Evolutionary conservation across 2,329 filamentous ascomycete genomes (phyloP).

Genomic region (Polytolypa hystricis): DNA sequence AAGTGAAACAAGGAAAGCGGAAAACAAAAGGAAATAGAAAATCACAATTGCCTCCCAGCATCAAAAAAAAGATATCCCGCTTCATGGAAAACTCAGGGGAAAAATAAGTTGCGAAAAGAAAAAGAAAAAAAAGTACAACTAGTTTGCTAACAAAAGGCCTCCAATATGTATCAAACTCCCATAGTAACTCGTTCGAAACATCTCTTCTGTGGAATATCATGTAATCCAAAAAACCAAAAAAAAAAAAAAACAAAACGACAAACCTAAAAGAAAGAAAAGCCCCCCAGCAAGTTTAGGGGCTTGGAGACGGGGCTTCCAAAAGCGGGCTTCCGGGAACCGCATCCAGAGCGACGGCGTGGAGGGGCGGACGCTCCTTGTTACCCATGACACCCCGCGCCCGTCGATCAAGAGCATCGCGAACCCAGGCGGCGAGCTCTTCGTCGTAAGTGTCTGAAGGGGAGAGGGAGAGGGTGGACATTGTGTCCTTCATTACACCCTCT

Average conservation of each 20-base stretch:
- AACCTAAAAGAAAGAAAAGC: slow-evolving; percentile 6
- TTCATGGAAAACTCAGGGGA: neutral
- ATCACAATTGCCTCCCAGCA: neutral
- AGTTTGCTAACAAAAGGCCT: too few relatives aligned
- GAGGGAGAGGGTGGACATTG: slow-evolving; percentile 54
- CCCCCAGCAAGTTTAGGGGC: slow-evolving; percentile 4
- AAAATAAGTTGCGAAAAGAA: slow-evolving; percentile 4
- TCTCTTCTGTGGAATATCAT: too few relatives aligned
- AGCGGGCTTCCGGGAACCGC: slow-evolving; percentile 41
- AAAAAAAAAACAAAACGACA: slow-evolving; percentile 8
- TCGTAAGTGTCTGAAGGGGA: slow-evolving; percentile 49
- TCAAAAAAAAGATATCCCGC: neutral
- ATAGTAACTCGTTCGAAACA: too few relatives aligned
- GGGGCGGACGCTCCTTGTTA: slow-evolving; percentile 57
- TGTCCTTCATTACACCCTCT: neutral
- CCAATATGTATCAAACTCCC: too few relatives aligned
- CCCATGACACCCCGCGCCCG: slow-evolving; percentile 49
- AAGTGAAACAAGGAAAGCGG: neutral
- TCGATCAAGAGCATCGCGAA: slow-evolving; percentile 57
- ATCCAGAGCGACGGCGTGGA: slow-evolving; percentile 80
- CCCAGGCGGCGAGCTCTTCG: slow-evolving; percentile 78
- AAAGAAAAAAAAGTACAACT: slow-evolving; percentile 5
- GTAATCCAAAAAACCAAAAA: slow-evolving; percentile 2
- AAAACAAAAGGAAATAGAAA: slow-evolving; percentile 1
- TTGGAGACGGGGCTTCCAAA: slow-evolving; percentile 17